Conservation (phyloP, 768 basidiomycete species). For the Solioccasus polychromus region DNA sequence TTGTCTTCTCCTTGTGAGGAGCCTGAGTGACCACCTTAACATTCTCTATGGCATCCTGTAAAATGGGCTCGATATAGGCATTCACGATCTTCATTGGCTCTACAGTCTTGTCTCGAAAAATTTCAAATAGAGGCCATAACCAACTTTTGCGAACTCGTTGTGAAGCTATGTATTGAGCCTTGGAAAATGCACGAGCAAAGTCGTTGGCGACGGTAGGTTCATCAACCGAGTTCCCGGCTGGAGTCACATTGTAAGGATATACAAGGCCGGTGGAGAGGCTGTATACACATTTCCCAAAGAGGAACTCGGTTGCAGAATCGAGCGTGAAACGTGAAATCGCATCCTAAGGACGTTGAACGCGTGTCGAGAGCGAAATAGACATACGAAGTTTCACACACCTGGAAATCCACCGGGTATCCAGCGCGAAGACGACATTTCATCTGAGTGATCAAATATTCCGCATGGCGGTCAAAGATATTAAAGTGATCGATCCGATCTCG, state of each 20-base stretch:
- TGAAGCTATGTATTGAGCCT: constrained; percentile 44
- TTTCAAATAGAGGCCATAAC: constrained; percentile 55
- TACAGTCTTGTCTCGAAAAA: constrained; percentile 44
- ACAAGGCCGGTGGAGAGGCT: constrained; percentile 50
- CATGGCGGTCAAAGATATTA: constrained; percentile 56
- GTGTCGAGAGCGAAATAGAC: background rate
- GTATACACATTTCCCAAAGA: constrained; percentile 59
- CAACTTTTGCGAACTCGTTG: constrained; percentile 42
- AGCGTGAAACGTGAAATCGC: constrained; percentile 61
- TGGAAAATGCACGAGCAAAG: constrained; percentile 48
- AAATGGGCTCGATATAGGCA: constrained; percentile 47
- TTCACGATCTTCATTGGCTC: constrained; percentile 52
- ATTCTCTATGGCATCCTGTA: constrained; percentile 42
- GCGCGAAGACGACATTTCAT: constrained; percentile 47
- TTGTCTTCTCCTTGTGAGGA: constrained; percentile 19
- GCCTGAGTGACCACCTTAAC: constrained; percentile 32
- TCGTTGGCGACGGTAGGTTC: constrained; percentile 35
- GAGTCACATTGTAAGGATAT: constrained; percentile 43
- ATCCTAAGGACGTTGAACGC: constrained; percentile 35
- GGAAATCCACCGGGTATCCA: constrained; percentile 58
- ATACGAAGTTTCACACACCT: constrained; percentile 33
- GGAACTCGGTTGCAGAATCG: constrained; percentile 64
- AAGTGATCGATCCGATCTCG: constrained; percentile 58
- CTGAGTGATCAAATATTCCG: constrained; percentile 40
- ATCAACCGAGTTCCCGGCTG: constrained; percentile 16